These are phyloP conservation scores for Aphanomyces cochlioides DNA, from an alignment of 352 stramenopile genomes.

Conservation along the genomic window DNA sequence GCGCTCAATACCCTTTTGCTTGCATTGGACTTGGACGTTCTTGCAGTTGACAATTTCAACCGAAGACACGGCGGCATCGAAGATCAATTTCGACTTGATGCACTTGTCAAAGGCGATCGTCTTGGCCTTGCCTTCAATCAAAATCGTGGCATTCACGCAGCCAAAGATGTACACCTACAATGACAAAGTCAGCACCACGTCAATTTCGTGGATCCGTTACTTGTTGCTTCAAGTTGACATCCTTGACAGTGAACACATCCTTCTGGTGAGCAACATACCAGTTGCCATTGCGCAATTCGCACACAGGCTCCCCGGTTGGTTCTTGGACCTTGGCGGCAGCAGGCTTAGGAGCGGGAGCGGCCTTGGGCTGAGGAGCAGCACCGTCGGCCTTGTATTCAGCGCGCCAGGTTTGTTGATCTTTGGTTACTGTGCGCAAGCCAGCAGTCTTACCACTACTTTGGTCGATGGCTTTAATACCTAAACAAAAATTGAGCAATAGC, in stretches of 20 bases:
- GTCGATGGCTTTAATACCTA: slow-evolving; percentile 67
- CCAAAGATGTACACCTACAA: slow-evolving; percentile 91
- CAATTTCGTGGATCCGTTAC: slow-evolving; percentile 35
- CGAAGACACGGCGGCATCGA: slow-evolving; percentile 94
- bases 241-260: slow-evolving; percentile 82
- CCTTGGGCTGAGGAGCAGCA: background rate
- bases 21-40: slow-evolving; percentile 93
- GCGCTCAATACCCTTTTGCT: slow-evolving; percentile 44
- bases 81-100: slow-evolving; percentile 94
- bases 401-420: slow-evolving; percentile 96
- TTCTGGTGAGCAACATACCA: slow-evolving; percentile 97
- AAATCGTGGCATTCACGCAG: slow-evolving; percentile 91
- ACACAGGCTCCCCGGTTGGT: slow-evolving; percentile 49
- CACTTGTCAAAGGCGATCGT: slow-evolving; percentile 95
- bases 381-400: slow-evolving; percentile 84
- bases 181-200: slow-evolving; percentile 20
- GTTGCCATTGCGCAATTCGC: slow-evolving; percentile 92
- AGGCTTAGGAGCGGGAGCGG: slow-evolving; percentile 35
- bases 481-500: background rate
- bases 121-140: slow-evolving; percentile 97
- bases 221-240: slow-evolving; percentile 93
- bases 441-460: slow-evolving; percentile 90
- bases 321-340: slow-evolving; percentile 46
- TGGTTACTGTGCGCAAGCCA: slow-evolving; percentile 93
- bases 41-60: slow-evolving; percentile 98